These are phyloP conservation scores for Colletotrichum liaoningense DNA, from an alignment of 2,329 filamentous ascomycete genomes.

Conservation along the genomic window DNA sequence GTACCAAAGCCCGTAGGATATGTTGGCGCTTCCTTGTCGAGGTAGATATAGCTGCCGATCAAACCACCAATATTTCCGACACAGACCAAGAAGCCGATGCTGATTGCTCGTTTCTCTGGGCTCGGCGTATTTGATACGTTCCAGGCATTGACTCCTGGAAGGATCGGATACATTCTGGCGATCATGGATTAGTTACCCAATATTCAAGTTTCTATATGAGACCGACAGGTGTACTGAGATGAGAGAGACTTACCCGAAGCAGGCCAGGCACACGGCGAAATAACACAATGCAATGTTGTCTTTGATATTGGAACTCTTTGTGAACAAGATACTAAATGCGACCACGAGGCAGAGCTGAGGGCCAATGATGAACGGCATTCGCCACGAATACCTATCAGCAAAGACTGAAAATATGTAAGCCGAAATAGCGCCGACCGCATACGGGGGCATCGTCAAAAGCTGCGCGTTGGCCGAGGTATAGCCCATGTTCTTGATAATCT, in stretches of 20 bases:
- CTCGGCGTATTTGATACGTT: slow-evolving; percentile 51
- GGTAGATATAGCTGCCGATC: slow-evolving; percentile 36
- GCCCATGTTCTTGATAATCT: slow-evolving; percentile 54
- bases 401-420: slow-evolving; percentile 47
- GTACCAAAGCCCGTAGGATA: slow-evolving; percentile 34
- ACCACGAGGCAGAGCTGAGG: slow-evolving; percentile 48
- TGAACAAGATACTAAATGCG: slow-evolving; percentile 49
- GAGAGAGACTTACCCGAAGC: slow-evolving; percentile 39
- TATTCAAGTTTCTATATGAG: neutral
- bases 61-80: slow-evolving; percentile 52
- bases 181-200: slow-evolving; percentile 33
- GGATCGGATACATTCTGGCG: slow-evolving; percentile 53
- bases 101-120: slow-evolving; percentile 52
- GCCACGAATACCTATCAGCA: slow-evolving; percentile 50
- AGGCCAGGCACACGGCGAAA: slow-evolving; percentile 57
- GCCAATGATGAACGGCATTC: slow-evolving; percentile 51
- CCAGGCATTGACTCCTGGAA: slow-evolving; percentile 55
- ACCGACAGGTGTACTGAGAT: neutral
- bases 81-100: slow-evolving; percentile 54
- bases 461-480: slow-evolving; percentile 48
- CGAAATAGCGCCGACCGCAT: slow-evolving; percentile 47
- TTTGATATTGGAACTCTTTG: slow-evolving; percentile 48
- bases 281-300: slow-evolving; percentile 54
- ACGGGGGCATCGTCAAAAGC: slow-evolving; percentile 50
- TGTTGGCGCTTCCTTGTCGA: slow-evolving; percentile 34